Percentiles rank a stretch among this genome's conserved stretches.
phyloP scores from a whole-genome alignment of 345 rosid genomes.

The Geranium rotundifolium region DNA sequence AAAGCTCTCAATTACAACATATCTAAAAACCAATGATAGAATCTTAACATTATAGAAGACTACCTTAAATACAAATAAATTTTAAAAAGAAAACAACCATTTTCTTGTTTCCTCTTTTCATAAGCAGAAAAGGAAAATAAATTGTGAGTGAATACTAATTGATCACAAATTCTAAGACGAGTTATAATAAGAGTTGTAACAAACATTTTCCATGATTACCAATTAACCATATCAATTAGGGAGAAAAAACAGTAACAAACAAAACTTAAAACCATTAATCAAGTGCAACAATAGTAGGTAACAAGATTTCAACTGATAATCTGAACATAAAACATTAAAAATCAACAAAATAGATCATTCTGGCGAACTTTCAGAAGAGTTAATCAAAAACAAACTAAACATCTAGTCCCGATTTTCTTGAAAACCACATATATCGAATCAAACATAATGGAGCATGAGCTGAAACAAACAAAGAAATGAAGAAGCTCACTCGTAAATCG shows the following conservation, averaged over 20 bases:
- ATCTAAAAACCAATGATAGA: too few relatives aligned
- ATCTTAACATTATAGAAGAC: not conserved
- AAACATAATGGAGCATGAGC: too few relatives aligned
- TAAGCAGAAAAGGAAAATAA: not conserved
- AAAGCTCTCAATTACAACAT: too few relatives aligned
- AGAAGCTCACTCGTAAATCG: constrained; percentile 50
- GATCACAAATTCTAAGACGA: too few relatives aligned
- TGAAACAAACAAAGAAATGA: not conserved
- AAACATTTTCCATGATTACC: not conserved
- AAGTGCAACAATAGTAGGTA: not conserved
- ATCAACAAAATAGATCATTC: too few relatives aligned
- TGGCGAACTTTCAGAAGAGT: too few relatives aligned
- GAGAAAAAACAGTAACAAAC: not conserved
- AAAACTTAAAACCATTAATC: too few relatives aligned
- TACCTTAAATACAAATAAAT: not conserved
- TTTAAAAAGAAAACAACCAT: not conserved
- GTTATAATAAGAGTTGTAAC: not conserved
- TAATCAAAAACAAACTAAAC: too few relatives aligned
- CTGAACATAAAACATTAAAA: too few relatives aligned
- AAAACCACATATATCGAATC: not conserved
- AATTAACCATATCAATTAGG: not conserved
- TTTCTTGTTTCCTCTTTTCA: too few relatives aligned
- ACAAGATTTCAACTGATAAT: not conserved
- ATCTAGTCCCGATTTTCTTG: not conserved
- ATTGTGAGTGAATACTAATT: not conserved